Evolutionary conservation across 225 moss, liverwort and hornwort genomes (phyloP), one percentile per base, ranked within the genome.

Genomic region (Lunularia cruciata): DNA sequence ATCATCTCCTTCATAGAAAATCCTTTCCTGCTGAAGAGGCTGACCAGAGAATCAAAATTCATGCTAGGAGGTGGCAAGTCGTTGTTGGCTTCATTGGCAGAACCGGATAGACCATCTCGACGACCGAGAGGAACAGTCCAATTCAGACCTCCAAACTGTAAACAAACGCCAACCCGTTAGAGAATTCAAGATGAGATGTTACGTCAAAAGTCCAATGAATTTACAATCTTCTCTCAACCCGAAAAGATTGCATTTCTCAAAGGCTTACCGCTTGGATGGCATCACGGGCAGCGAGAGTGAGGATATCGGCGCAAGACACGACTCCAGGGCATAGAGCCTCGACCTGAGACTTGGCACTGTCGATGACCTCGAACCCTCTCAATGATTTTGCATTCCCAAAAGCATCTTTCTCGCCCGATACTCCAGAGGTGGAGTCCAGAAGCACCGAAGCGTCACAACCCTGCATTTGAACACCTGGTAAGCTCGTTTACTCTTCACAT

Each of bases 71-170:
- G 37, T 1, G 71, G 71, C 47, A 71, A 34, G 32, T 71, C 35
- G 20, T 18, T 25, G 47, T 59, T 47, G 36, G 71, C 71, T 49
- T 61, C 60, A 10, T 1, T 47, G 26, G n/a, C 60, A 22, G 60
- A 61, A 26, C 60, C 47, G 10, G 25, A 16, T 15, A 71, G 16
- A 23, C 71, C 71, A 71, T 71, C 71, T 49, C 48, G 47, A 34
- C 71, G 71, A 22, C 71, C 71, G 60, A 71, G 46, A 45, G 59
- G 22, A 34, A 71, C 60, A 43, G 18, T 71, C 60, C 60, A 71
- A 35, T 30, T 75, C 4, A 86, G 81, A 3, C 88, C 90, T 31
- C 86, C 88, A 39, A 84, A 86, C 90, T 90, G 80, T 34, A 28
- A 28, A 9, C 11, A 54, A 5, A 19, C 19, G 15, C 47, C 1